A percentile compares a stretch with the other conserved stretches of the same genome.
phyloP scores from a whole-genome alignment of 163 green algal genomes.

The Scenedesmus sp. region DNA sequence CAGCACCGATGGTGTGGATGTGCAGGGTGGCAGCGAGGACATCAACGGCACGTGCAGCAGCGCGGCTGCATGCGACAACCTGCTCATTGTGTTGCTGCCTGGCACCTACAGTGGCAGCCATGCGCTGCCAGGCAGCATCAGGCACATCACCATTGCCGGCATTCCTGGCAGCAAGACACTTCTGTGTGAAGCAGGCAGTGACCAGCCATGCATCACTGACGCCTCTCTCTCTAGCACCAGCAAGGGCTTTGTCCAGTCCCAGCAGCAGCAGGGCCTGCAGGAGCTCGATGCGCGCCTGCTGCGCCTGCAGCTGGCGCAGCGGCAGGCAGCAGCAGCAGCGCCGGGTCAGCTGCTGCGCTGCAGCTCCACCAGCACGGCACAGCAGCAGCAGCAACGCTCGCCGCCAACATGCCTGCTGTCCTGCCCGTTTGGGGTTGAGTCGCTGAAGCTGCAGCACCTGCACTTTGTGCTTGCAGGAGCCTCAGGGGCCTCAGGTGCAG shows the following conservation, averaged over 20 bases:
- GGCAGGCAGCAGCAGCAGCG: neutral
- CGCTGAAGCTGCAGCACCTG: slow-evolving; percentile 1
- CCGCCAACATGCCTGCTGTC: neutral
- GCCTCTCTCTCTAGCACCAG: neutral
- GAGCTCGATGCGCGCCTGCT: slow-evolving; percentile 2
- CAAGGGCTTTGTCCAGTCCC: neutral
- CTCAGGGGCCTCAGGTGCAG: neutral
- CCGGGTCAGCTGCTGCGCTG: neutral
- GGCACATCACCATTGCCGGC: slow-evolving; percentile 1
- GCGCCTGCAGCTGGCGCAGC: neutral
- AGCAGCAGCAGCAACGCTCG: neutral
- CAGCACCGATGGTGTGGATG: neutral
- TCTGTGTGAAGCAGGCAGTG: neutral
- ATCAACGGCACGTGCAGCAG: neutral
- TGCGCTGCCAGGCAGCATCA: neutral
- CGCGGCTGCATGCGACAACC: neutral
- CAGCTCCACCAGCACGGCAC: neutral
- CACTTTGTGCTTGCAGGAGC: neutral
- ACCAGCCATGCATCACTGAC: neutral
- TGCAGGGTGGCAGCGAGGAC: neutral
- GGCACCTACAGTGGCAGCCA: neutral
- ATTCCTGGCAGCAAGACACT: neutral
- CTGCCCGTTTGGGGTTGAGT: neutral
- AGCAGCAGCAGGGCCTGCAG: neutral
- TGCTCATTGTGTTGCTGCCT: neutral